Evolutionary conservation across 164 flowering plant species (phyloP).

Genomic region (Piper longum): DNA sequence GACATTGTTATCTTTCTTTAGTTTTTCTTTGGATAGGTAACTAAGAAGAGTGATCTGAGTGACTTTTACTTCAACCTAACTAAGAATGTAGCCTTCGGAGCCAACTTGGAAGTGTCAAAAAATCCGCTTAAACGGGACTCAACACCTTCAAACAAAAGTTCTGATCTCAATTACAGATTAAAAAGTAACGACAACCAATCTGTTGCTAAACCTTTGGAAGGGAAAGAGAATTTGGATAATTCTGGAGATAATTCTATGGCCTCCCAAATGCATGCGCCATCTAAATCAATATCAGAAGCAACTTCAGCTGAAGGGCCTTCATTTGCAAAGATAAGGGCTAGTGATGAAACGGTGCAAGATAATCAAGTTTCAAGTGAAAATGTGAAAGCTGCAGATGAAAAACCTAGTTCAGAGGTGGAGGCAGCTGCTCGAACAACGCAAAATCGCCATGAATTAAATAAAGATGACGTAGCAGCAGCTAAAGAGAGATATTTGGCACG

Average conservation of each 20-base stretch:
- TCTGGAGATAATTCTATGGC: background rate
- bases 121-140: background rate
- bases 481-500: constrained; percentile 12
- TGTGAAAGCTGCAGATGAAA: constrained; percentile 8
- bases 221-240: background rate
- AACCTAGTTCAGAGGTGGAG: background rate
- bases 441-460: constrained; percentile 4
- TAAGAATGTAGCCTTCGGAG: constrained; percentile 15
- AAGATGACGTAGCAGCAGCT: constrained; percentile 9
- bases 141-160: background rate
- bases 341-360: background rate
- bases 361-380: constrained; percentile 5
- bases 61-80: constrained; percentile 12
- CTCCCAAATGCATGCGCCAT: background rate
- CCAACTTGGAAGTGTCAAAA: background rate
- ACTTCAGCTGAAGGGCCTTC: background rate
- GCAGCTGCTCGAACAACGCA: constrained; percentile 1
- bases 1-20: background rate
- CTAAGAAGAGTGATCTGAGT: constrained; percentile 11
- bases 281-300: background rate
- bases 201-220: background rate
- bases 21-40: constrained; percentile 5
- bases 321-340: background rate
- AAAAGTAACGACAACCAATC: background rate
- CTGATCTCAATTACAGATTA: background rate